phyloP scores from a whole-genome alignment of 2,329 filamentous ascomycete species.

The Chaetomiaceae sp. region DNA sequence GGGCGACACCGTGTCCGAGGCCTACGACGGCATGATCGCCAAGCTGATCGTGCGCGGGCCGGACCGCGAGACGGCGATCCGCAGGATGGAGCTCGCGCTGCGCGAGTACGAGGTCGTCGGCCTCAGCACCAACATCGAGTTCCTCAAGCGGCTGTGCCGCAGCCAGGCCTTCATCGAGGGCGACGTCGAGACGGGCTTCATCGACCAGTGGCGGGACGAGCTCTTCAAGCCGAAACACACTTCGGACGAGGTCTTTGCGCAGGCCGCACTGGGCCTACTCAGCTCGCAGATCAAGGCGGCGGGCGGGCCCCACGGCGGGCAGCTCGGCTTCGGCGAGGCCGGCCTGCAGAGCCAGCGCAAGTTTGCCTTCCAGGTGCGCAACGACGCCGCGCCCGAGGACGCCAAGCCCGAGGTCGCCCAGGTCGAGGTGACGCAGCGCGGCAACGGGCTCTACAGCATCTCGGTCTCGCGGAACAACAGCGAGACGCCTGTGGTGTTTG shows the following conservation, averaged over 20 bases:
- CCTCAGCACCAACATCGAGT: conserved; percentile 92
- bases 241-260: conserved; percentile 71
- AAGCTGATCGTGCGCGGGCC: conserved; percentile 89
- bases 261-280: conserved; percentile 76
- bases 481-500: conserved; percentile 37
- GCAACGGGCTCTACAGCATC: conserved; percentile 43
- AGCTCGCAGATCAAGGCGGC: conserved; percentile 39
- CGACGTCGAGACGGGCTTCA: conserved; percentile 93
- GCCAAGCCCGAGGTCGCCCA: conserved; percentile 51
- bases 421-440: conserved; percentile 46
- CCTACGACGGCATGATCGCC: conserved; percentile 98
- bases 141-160: conserved; percentile 80
- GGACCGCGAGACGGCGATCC: conserved; percentile 73
- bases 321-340: conserved; percentile 51
- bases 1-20: conserved; percentile 86
- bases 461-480: conserved; percentile 38
- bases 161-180: conserved; percentile 79
- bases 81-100: conserved; percentile 74
- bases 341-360: conserved; percentile 40
- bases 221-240: conserved; percentile 64
- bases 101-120: conserved; percentile 90
- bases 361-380: conserved; percentile 45
- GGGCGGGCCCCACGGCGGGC: conserved; percentile 41
- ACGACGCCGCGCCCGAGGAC: conserved; percentile 49
- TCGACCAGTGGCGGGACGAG: conserved; percentile 77